Evolutionary conservation across 164 flowering plant genomes (phyloP), one percentile per base, ranked within the genome.

Genomic region (Macadamia tetraphylla): DNA sequence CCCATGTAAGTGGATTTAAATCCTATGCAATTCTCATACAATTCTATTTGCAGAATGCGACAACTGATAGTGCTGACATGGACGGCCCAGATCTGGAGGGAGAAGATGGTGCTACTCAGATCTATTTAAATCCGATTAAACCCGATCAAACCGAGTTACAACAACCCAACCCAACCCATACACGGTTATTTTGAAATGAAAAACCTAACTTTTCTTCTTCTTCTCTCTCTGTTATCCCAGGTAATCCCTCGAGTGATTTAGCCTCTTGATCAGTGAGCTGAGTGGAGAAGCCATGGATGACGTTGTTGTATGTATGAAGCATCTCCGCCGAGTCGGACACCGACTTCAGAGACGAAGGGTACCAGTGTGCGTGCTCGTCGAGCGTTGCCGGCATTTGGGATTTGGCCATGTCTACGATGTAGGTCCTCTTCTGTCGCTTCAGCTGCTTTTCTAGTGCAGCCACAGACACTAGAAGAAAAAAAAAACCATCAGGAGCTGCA

Each of bases 211-310:
- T 23, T 23, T 23, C 23, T 23, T 23, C 23, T 23, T 23, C 23
- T 23, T 23, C 23, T 23, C 23, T 23, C 23, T 23, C 23, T 23
- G 23, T 23, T 23, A 85, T 75, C 29, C 89, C 96, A 0, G 81
- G 82, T 31, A 71, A 79, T 7, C 57, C 43, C 55, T 75, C 75
- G 0, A 94, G 84, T 13, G 68, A 31, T 42, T 74, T 62, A 0
- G 90, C 96, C 75, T 94, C 87, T 15, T 76, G 75, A 0, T 62
- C 68, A 0, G 94, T 90, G 1, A 94, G 78, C 35, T 82, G 77
- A 2, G 89, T 76, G 42, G 98, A 84, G 76, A 85, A 90, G 61
- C 97, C 97, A 46, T 90, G 93, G 70, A 88, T 68, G 35, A 85
- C 81, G 40, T 72, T 81, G 65, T 67, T 70, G 81, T 91, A 92